These are phyloP conservation scores for Podochytrium sp. DNA, from an alignment of 192 early-diverging fungal species.

Conservation along the genomic window DNA sequence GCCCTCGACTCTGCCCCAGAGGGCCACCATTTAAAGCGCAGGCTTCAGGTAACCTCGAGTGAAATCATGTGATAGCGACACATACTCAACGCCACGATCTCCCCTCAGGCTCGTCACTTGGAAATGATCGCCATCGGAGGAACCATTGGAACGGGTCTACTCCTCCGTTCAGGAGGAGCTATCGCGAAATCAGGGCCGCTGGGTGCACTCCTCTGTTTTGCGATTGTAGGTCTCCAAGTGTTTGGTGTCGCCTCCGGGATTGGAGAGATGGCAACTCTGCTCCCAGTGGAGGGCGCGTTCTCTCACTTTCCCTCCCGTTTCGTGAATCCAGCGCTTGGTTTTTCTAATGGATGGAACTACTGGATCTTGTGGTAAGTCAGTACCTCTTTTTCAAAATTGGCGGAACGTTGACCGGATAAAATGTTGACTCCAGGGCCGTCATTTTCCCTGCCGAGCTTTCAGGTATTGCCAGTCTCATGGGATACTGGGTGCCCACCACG, in stretches of 20 bases:
- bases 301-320: slow-evolving; percentile 79
- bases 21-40: too few species aligned
- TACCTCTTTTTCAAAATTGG: too few species aligned
- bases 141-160: slow-evolving; percentile 74
- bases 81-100: not conserved
- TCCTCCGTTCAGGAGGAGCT: slow-evolving; percentile 74
- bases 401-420: too few species aligned
- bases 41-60: too few species aligned
- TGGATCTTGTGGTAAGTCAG: too few species aligned
- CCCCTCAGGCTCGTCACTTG: slow-evolving; percentile 50
- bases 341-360: slow-evolving; percentile 49
- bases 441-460: slow-evolving; percentile 69
- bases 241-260: slow-evolving; percentile 63
- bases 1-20: too few species aligned
- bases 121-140: slow-evolving; percentile 76
- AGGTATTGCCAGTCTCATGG: slow-evolving; percentile 77
- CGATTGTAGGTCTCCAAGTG: slow-evolving; percentile 25
- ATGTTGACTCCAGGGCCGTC: too few species aligned
- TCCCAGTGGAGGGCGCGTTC: slow-evolving; percentile 78
- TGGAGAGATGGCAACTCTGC: slow-evolving; percentile 79
- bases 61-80: too few species aligned
- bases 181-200: slow-evolving; percentile 68
- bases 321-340: slow-evolving; percentile 72
- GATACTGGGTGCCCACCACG: slow-evolving; percentile 58
- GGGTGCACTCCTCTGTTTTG: slow-evolving; percentile 74